These are phyloP conservation scores for Senecio squalidus DNA, from an alignment of 140 eudicot species.

Conservation along the genomic window DNA sequence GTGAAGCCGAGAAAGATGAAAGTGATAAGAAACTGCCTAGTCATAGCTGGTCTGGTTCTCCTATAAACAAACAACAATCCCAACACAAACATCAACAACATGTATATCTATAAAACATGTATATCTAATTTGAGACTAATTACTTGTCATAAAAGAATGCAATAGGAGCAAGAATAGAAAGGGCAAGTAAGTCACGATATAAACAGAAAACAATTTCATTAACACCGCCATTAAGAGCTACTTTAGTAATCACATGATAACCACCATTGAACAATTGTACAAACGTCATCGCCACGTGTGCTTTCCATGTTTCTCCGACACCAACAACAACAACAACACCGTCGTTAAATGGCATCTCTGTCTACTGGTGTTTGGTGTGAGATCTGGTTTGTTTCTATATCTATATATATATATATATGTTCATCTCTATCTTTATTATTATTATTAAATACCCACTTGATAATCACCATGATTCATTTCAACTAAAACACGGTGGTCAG, in stretches of 20 bases:
- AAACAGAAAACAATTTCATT: constrained; percentile 52
- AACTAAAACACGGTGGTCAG: too few relatives aligned
- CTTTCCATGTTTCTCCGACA: constrained; percentile 45
- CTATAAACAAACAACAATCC: constrained; percentile 35
- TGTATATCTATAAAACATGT: background rate
- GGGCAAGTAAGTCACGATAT: constrained; percentile 48
- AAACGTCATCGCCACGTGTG: constrained; percentile 48
- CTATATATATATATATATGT: too few relatives aligned
- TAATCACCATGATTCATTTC: too few relatives aligned
- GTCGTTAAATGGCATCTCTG: constrained; percentile 12
- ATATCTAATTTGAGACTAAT: background rate
- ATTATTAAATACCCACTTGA: too few relatives aligned
- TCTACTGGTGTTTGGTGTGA: too few relatives aligned
- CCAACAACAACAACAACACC: too few relatives aligned
- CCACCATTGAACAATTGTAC: constrained; percentile 59
- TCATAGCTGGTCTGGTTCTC: constrained; percentile 70
- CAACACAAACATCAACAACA: background rate
- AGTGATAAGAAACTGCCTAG: constrained; percentile 46
- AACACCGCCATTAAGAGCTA: constrained; percentile 48
- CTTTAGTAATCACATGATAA: constrained; percentile 56
- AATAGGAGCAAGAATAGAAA: constrained; percentile 49
- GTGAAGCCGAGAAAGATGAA: constrained; percentile 77
- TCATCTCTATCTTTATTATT: too few relatives aligned
- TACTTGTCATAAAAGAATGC: constrained; percentile 49
- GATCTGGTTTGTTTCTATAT: too few relatives aligned